Evolutionary conservation across 164 flowering plant genomes (phyloP), one percentile per base, ranked within the genome.

Genomic region (Umbilicus rupestris): DNA sequence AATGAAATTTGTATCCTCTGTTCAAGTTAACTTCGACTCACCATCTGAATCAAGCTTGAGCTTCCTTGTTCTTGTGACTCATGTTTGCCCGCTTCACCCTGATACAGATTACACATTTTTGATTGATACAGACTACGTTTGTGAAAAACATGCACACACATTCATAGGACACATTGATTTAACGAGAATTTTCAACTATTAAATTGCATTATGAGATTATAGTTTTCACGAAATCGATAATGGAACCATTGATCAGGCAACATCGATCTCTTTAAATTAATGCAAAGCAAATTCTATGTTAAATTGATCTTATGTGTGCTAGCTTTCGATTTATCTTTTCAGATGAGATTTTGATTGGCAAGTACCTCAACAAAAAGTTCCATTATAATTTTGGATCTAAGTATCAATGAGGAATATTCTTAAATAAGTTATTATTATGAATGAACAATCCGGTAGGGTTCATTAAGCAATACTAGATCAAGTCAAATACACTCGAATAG

Each of bases 351-450:
- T 28, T 55, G 60, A 28, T 55, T 26, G 33, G 33, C 60, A 55
- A 28, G 33, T 12, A 26, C 6, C 60, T 55, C 57, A 9, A 50
- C 57, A 7, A 20, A 50, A 50, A 50, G 60, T 15, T 16, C 19
- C 60, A 55, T 55, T 55, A 55, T 55, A 55, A 26, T 28, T 55
- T 33, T 55, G 60, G 28, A 55, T 55, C 22, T 26, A 55, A 55
- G 60, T 29, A 55, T 55, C 60, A 55, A 55, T 15, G 17, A 55
- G 33, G 60, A 55, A 55, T 55, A 55, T 55, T 26, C 60, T 28
- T 33, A 2, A 2, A 28, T 7, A 1, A 26, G 19, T 5, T 28
- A 26, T 22, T 9, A 9, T 24, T 22, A 22, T 24, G 2, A 3
- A 26, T 11, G 15, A 50, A 55, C 14, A 28, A 11, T 55, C 16